Conservation (phyloP, 768 basidiomycete genomes). For the Tulasnella sp. region DNA sequence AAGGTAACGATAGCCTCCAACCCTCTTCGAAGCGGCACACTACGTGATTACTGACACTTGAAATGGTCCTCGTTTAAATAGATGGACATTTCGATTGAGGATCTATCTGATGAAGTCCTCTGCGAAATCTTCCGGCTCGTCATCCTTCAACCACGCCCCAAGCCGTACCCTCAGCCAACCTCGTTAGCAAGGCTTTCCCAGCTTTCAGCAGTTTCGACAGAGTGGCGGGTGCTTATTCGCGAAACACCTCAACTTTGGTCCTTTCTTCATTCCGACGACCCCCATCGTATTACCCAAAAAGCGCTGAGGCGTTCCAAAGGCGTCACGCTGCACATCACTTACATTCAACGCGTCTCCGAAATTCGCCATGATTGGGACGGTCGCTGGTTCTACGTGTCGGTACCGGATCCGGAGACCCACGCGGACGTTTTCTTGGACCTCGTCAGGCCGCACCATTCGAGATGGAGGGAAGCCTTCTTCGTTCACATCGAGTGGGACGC, state of each 20-base stretch:
- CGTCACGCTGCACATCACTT: not conserved
- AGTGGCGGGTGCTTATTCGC: not conserved
- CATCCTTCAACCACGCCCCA: not conserved
- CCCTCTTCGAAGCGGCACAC: not conserved
- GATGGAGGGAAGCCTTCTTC: not conserved
- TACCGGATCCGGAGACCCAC: not conserved
- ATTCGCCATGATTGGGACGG: not conserved
- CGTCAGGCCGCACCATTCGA: not conserved
- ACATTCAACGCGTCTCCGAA: not conserved
- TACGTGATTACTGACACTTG: not conserved
- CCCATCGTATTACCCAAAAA: not conserved
- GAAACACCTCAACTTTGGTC: not conserved
- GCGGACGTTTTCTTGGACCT: not conserved
- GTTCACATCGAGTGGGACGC: not conserved
- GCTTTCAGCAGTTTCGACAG: not conserved
- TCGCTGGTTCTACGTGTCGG: not conserved
- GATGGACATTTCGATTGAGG: not conserved
- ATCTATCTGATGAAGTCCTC: not conserved
- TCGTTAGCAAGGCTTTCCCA: not conserved
- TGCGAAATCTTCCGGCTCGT: not conserved
- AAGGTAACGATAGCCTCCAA: not conserved
- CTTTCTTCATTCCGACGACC: not conserved
- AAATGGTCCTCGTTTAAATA: not conserved
- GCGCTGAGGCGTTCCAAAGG: not conserved
- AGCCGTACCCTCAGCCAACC: not conserved